Base-by-base conservation (phyloP, 2,329 filamentous ascomycete species). In the Aspergillus candidus region DNA sequence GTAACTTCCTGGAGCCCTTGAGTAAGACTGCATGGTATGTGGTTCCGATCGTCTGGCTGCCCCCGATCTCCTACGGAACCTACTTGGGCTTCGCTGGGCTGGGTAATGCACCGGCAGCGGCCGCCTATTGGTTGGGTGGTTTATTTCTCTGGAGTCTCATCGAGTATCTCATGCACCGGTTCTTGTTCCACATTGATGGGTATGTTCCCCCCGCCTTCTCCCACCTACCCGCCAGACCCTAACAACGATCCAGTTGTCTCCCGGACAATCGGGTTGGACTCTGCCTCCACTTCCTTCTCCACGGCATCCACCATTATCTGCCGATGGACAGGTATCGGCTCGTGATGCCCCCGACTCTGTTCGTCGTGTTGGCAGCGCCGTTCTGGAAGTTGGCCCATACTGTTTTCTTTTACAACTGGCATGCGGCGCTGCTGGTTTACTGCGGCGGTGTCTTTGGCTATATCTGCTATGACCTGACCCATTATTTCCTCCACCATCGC, bases 241-340 rank as follows among this genome's bases (percentile, higher is more conserved):
- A 52, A 61, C 37, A 4, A 43, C 13, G 12, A 38, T 42, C 15
- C 51, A 94, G 88, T 38, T 88, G 82, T 61, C 83, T 98, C 10
- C 93, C 93, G 0, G 88, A 98, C 65, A 94, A 97, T 66, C 79
- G 88, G 43, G 83, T 87, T n/a, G 84, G 79, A 52, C 74, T 98
- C 47, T 94, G 88, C 0, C 57, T 84, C 14, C 93, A 98, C 66
- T 98, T 98, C 71, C 72, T 96, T 33, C 85, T 98, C 18, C 93
- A 98, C 59, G 93, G 93, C 51, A 88, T 98, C 51, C 93, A 98
- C 63, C 93, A 98, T 69, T 98, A 97, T 69, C 79, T 98, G 4
- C 93, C 93, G n/a, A 97, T 98, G 93, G 93, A 98, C 72, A 91
- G 84, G 62, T 91, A 95, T 59, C 84, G 93, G 48, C 83, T 98